These are phyloP conservation scores for Panicum miliaceum DNA, from an alignment of 176 grass and related monocot species.

Conservation along the genomic window DNA sequence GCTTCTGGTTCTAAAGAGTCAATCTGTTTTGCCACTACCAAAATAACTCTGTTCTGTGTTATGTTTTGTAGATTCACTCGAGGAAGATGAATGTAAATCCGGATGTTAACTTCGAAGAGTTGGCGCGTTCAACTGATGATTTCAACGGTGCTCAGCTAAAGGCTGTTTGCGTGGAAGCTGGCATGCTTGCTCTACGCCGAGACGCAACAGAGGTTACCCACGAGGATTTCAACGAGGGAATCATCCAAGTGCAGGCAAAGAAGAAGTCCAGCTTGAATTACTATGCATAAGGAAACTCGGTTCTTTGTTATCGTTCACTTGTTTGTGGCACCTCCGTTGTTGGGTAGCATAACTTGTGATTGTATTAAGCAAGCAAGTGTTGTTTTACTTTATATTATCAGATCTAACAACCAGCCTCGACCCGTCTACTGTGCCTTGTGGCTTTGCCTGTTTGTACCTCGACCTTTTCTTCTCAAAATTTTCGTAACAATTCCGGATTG, in stretches of 20 bases:
- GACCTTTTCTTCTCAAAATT: too few species aligned
- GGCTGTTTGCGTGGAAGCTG: conserved; percentile 94
- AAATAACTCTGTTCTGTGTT: conserved; percentile 25
- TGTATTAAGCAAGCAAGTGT: conserved; percentile 21
- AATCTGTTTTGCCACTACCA: background rate
- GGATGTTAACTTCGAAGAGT: conserved; percentile 95
- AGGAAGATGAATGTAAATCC: conserved; percentile 94
- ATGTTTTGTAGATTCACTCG: conserved; percentile 71
- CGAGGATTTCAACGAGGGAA: conserved; percentile 93
- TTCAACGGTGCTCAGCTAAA: conserved; percentile 93
- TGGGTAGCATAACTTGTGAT: background rate
- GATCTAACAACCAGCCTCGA: background rate
- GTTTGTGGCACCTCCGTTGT: conserved; percentile 35
- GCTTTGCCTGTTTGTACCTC: background rate
- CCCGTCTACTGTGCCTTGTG: background rate
- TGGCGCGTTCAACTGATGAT: conserved; percentile 84
- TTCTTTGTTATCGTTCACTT: background rate
- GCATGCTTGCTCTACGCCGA: conserved; percentile 84
- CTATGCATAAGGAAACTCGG: conserved; percentile 28
- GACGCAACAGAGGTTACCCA: conserved; percentile 96
- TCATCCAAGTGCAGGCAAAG: conserved; percentile 94
- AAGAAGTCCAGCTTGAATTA: conserved; percentile 78
- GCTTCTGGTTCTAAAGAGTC: background rate
- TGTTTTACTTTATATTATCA: background rate
- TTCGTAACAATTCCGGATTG: too few species aligned